Conservation (phyloP, 371 early-diverging fungal genomes). For the Apophysomyces sp. region DNA sequence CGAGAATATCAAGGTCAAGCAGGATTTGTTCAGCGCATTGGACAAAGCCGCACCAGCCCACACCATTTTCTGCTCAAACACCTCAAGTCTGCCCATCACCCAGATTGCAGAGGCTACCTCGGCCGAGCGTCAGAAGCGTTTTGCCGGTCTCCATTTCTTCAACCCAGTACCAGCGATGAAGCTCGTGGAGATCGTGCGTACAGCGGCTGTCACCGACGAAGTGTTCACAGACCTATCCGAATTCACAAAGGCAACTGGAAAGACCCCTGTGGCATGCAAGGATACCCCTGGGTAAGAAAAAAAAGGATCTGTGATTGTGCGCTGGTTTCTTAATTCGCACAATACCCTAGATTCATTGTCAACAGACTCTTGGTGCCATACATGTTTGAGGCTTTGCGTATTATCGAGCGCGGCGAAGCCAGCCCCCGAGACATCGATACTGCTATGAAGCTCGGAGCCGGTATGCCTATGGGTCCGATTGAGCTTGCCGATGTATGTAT, state of each 20-base stretch:
- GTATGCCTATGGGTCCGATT: constrained; percentile 98
- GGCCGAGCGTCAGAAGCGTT: constrained; percentile 51
- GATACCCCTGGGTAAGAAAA: constrained; percentile 90
- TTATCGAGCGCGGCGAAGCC: constrained; percentile 92
- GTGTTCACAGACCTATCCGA: constrained; percentile 62
- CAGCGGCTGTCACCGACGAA: constrained; percentile 58
- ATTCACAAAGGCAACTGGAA: constrained; percentile 74
- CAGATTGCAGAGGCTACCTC: constrained; percentile 76
- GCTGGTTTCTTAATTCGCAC: not conserved
- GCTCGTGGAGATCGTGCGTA: constrained; percentile 91
- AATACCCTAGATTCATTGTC: constrained; percentile 79
- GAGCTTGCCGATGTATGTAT: constrained; percentile 84
- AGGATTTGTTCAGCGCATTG: constrained; percentile 67
- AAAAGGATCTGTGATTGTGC: not conserved
- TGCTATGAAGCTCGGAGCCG: constrained; percentile 98
- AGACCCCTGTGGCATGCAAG: constrained; percentile 91
- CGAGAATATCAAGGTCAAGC: constrained; percentile 90
- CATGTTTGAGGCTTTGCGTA: constrained; percentile 90
- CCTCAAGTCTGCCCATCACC: constrained; percentile 84
- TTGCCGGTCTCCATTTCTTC: constrained; percentile 95
- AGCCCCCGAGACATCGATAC: constrained; percentile 87
- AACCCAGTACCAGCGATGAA: constrained; percentile 98
- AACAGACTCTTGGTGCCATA: constrained; percentile 96
- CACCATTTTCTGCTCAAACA: constrained; percentile 90
- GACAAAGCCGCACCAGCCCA: constrained; percentile 72